Evolutionary conservation across 371 early-diverging fungal species (phyloP).

Genomic region (Lichtheimia ramosa): DNA sequence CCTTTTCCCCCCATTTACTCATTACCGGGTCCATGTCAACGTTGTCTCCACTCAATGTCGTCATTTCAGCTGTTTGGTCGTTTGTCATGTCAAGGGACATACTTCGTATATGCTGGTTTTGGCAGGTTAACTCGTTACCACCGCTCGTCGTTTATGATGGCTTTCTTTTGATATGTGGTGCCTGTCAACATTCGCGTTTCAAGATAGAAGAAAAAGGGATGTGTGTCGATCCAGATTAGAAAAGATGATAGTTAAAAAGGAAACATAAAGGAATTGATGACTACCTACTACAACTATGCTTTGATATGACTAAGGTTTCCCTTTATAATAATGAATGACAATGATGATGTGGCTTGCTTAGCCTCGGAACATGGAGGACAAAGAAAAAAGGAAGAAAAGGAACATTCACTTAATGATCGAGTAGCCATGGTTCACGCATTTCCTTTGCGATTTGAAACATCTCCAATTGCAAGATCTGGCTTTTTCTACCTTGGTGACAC

Average conservation of each 20-base stretch:
- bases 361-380: not conserved
- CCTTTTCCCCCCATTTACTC: not conserved
- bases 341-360: too few species aligned
- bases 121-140: constrained; percentile 27
- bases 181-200: not conserved
- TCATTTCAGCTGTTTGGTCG: not conserved
- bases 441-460: constrained; percentile 5
- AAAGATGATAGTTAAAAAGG: too few species aligned
- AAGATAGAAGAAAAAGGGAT: not conserved
- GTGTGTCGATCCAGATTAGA: too few species aligned
- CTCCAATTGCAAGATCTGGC: constrained; percentile 1
- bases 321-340: too few species aligned
- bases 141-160: constrained; percentile 9
- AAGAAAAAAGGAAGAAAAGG: constrained; percentile 1
- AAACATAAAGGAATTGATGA: too few species aligned
- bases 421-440: constrained; percentile 5
- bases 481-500: not conserved
- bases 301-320: not conserved
- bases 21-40: not conserved
- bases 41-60: not conserved
- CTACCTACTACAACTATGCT: not conserved
- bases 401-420: not conserved
- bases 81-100: not conserved
- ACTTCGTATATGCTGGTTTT: not conserved
- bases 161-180: not conserved